These are phyloP conservation scores for Thelonectria olida DNA, from an alignment of 2,329 filamentous ascomycete genomes.

Conservation along the genomic window DNA sequence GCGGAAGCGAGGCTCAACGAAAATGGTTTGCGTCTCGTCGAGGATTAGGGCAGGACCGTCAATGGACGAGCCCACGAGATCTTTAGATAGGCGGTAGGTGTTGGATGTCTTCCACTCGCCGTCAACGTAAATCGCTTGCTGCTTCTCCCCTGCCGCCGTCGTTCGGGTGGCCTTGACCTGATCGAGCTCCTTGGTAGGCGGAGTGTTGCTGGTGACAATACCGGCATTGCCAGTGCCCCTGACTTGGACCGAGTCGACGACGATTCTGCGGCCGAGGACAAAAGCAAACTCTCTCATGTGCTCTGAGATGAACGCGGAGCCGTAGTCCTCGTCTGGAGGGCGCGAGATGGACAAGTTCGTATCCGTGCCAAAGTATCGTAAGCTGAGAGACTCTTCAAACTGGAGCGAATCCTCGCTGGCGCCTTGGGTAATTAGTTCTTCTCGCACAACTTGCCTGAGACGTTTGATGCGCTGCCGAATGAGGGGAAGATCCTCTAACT, in stretches of 20 bases:
- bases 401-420: constrained; percentile 51
- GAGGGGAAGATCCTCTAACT: constrained; percentile 1
- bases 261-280: constrained; percentile 46
- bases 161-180: background rate
- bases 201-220: background rate
- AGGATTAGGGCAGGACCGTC: constrained; percentile 45
- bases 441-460: constrained; percentile 44
- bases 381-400: constrained; percentile 52
- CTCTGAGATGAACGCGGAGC: constrained; percentile 45
- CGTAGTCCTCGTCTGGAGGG: constrained; percentile 47
- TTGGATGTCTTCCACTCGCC: constrained; percentile 15
- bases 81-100: constrained; percentile 8
- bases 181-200: background rate
- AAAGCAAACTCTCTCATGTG: constrained; percentile 55
- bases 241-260: constrained; percentile 52
- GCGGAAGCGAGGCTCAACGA: constrained; percentile 38
- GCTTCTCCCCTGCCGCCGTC: accelerated
- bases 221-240: constrained; percentile 20
- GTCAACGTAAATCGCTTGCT: constrained; percentile 22
- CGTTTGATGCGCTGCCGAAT: background rate
- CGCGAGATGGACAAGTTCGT: constrained; percentile 53
- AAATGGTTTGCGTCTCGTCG: constrained; percentile 44
- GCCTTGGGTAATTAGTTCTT: constrained; percentile 52
- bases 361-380: constrained; percentile 58
- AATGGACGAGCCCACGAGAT: constrained; percentile 16